Conservation (phyloP, 768 basidiomycete genomes). For the Phaeotremella skinneri region DNA sequence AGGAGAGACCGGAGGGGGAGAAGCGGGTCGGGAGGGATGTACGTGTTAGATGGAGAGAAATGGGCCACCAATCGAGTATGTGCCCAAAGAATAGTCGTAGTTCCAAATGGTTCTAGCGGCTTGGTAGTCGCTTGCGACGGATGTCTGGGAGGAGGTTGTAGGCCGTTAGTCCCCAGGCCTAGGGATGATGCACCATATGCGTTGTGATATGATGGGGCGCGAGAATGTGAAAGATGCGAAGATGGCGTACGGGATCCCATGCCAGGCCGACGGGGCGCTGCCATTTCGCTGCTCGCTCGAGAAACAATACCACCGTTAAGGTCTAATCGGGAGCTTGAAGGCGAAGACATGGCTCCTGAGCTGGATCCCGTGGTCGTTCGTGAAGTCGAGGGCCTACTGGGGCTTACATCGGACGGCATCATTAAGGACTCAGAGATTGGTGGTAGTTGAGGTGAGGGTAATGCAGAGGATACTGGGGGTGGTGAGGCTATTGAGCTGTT, state of each 20-base stretch:
- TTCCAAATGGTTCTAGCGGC: conserved; percentile 31
- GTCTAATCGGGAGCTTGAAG: conserved; percentile 4
- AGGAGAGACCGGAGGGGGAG: conserved; percentile 47
- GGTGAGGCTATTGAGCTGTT: conserved; percentile 11
- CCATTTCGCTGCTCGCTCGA: conserved; percentile 5
- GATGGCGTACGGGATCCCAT: conserved; percentile 64
- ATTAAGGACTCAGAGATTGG: conserved; percentile 23
- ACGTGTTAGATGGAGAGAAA: conserved; percentile 47
- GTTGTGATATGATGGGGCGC: conserved; percentile 33
- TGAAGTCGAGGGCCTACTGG: conserved; percentile 10
- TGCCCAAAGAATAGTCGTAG: conserved; percentile 46
- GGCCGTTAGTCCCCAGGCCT: conserved; percentile 7
- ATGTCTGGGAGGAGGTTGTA: conserved; percentile 34
- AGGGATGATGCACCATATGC: conserved; percentile 29
- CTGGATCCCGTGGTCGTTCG: conserved; percentile 2
- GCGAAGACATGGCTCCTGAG: conserved; percentile 6
- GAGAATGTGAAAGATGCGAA: conserved; percentile 13
- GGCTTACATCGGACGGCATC: background rate
- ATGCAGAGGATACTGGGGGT: conserved; percentile 10
- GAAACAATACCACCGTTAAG: conserved; percentile 4
- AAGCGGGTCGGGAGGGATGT: conserved; percentile 51
- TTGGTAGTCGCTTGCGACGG: conserved; percentile 27
- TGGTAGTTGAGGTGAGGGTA: conserved; percentile 16
- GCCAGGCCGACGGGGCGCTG: conserved; percentile 67
- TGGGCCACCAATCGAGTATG: conserved; percentile 42